Evolutionary conservation across 2,329 filamentous ascomycete genomes (phyloP).

Genomic region (Alternaria incomplexa): DNA sequence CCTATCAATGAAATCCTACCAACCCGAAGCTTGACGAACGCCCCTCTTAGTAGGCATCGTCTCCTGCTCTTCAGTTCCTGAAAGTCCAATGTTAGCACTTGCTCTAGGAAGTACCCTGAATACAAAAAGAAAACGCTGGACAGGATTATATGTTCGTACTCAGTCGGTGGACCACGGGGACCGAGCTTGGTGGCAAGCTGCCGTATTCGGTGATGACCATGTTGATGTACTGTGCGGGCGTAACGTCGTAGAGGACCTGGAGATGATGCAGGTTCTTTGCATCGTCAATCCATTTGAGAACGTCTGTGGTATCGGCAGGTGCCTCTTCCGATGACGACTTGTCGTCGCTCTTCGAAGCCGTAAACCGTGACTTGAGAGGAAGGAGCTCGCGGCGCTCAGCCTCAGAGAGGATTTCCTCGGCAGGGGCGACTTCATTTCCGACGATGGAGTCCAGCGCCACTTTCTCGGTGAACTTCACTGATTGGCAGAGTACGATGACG

Average conservation of each 20-base stretch:
- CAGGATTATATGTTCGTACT: conserved; percentile 44
- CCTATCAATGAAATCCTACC: background rate
- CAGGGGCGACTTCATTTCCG: conserved; percentile 86
- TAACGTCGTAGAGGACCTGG: conserved; percentile 90
- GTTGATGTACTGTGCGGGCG: conserved; percentile 82
- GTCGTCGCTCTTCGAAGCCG: conserved; percentile 31
- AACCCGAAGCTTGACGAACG: conserved; percentile 9
- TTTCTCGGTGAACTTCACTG: conserved; percentile 90
- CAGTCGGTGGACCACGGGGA: conserved; percentile 74
- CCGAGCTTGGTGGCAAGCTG: conserved; percentile 82
- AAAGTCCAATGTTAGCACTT: conserved; percentile 12
- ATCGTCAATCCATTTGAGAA: conserved; percentile 47
- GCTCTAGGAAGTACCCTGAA: background rate
- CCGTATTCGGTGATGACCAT: conserved; percentile 93
- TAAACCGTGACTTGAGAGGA: conserved; percentile 36
- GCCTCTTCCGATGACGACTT: conserved; percentile 26
- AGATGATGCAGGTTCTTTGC: conserved; percentile 62
- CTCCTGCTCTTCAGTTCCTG: conserved; percentile 20
- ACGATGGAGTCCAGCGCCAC: conserved; percentile 92
- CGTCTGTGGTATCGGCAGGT: conserved; percentile 34
- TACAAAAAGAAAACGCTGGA: conserved; percentile 15
- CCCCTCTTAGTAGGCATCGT: conserved; percentile 10
- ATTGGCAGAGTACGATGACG: conserved; percentile 90
- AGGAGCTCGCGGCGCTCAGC: conserved; percentile 40
- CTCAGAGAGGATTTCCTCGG: conserved; percentile 66